phyloP scores from a whole-genome alignment of 768 basidiomycete genomes.

The Clitopilus passeckerianus region DNA sequence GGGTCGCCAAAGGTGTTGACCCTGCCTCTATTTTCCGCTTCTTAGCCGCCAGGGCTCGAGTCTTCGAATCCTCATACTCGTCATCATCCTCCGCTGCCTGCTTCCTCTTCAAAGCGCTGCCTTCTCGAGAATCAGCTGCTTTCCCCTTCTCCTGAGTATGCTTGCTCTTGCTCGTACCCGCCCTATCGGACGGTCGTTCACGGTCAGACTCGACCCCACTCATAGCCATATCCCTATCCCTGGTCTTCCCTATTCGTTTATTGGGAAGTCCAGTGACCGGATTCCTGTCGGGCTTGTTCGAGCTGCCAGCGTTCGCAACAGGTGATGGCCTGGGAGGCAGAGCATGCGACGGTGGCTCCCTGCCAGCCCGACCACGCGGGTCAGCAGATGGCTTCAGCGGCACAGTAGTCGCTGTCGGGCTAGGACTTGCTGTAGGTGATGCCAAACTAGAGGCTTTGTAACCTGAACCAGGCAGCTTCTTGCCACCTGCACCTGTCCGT shows the following conservation, averaged over 20 bases:
- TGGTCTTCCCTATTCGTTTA: conserved; percentile 12
- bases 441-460: conserved; percentile 26
- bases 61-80: conserved; percentile 19
- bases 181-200: conserved; percentile 12
- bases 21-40: conserved; percentile 26
- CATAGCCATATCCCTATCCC: conserved; percentile 9
- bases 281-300: conserved; percentile 19
- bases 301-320: conserved; percentile 12
- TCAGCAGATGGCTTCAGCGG: conserved; percentile 9
- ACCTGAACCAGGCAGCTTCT: conserved; percentile 43
- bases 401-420: background rate
- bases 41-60: conserved; percentile 31
- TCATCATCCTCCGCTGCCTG: conserved; percentile 22
- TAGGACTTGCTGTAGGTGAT: background rate
- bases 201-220: conserved; percentile 15
- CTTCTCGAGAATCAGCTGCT: conserved; percentile 12
- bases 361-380: conserved; percentile 11
- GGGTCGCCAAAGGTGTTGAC: conserved; percentile 5
- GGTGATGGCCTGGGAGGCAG: conserved; percentile 28
- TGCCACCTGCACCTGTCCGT: background rate
- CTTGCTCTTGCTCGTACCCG: conserved; percentile 13
- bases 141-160: conserved; percentile 2
- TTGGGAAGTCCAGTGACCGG: conserved; percentile 1
- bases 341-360: conserved; percentile 19
- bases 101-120: conserved; percentile 34